These are phyloP conservation scores for Penicillium sp. DNA, from an alignment of 2,329 filamentous ascomycete species.

Conservation along the genomic window DNA sequence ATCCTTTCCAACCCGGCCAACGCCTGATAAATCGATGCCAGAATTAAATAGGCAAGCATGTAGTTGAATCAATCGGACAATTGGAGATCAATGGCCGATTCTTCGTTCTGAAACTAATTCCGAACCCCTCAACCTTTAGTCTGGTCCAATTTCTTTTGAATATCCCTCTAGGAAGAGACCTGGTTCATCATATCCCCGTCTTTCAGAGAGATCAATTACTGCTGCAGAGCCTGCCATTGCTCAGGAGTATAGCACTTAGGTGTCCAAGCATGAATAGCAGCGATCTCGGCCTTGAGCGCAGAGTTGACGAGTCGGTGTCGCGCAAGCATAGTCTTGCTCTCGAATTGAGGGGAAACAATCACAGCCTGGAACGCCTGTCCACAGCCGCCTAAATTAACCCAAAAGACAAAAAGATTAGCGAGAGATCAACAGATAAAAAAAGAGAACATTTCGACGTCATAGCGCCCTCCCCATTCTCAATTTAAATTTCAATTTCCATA, in stretches of 20 bases:
- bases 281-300: constrained; percentile 81
- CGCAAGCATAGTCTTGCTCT: constrained; percentile 72
- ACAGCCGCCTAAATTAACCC: constrained; percentile 57
- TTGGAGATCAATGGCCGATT: not conserved
- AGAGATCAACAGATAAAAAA: not conserved
- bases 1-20: constrained; percentile 9
- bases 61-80: not conserved
- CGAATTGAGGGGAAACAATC: constrained; percentile 68
- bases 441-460: not conserved
- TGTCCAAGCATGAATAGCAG: constrained; percentile 90
- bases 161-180: not conserved
- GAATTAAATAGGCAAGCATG: not conserved
- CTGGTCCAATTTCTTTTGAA: not conserved
- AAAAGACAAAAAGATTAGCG: not conserved
- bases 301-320: constrained; percentile 83
- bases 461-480: not conserved
- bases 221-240: constrained; percentile 73
- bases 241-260: constrained; percentile 90
- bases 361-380: constrained; percentile 69
- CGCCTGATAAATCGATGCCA: constrained; percentile 7
- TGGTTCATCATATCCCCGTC: not conserved
- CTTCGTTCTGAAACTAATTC: not conserved
- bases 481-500: constrained; percentile 44
- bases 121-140: not conserved
- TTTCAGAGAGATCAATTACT: constrained; percentile 19